Evolutionary conservation across 306 rosid species (phyloP), one percentile per base, ranked within the genome.

Genomic region (Pyrus pyrifolia): DNA sequence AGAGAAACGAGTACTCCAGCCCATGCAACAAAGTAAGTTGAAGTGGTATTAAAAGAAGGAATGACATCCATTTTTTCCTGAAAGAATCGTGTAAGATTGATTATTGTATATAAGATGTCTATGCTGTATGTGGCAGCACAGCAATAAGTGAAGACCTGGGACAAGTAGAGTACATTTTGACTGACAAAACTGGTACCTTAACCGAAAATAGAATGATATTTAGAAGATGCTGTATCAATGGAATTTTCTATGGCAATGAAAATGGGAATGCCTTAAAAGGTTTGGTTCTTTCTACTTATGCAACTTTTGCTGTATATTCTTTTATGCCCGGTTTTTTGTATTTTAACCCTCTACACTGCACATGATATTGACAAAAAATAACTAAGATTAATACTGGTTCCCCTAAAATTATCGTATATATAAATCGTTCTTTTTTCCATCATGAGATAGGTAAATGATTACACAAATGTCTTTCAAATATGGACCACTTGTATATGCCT

Each of bases 141-240:
- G 97, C 99, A 76, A 95, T 95, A 82, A 95, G 99, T 15, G 99
- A 95, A 83, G 97, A 95, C 86, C 91, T 95, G 86, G 99, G 99
- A 78, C 99, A 95, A 86, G 99, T 95, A 58, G 99, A 95, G 89
- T 95, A 92, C 92, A 92, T 95, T 79, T 81, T 95, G 91, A 95
- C 99, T 27, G 99, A 95, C 88, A 95, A 95, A 85, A 95, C 99
- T 25, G 99, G 99, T 78, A 95, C 99, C 64, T 85, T 95, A 71
- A 95, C 99, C 18, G 99, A 95, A 80, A 95, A 95, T 79, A 90
- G 81, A 83, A 95, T 95, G 99, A 95, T 95, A 76, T 95, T 95
- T 82, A 91, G 96, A 89, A 91, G 99, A 81, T 95, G 99, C 71
- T 95, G 91, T 86, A 85, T 95, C 79, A 78, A 65, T 76, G 97